Conservation (phyloP, 1,139 yeast genomes). For the Blastobotrys elegans region DNA sequence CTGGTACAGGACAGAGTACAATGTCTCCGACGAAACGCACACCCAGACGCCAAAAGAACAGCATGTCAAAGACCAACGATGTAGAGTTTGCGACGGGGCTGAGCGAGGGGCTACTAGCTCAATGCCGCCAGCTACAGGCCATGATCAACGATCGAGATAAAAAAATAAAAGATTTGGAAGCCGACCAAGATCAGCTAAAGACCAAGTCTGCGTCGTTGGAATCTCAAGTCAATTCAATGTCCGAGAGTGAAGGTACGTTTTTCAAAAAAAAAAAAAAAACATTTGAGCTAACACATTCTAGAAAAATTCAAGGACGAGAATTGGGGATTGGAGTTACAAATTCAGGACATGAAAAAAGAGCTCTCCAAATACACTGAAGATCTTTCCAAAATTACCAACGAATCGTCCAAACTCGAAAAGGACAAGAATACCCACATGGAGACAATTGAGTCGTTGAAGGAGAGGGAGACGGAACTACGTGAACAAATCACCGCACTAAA, state of each 20-base stretch:
- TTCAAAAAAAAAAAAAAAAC: not conserved
- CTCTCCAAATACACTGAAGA: conserved; percentile 26
- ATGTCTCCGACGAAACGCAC: conserved; percentile 14
- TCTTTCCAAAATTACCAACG: conserved; percentile 27
- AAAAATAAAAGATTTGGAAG: conserved; percentile 39
- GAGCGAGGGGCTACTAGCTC: conserved; percentile 71
- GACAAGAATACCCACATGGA: conserved; percentile 31
- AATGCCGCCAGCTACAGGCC: conserved; percentile 72
- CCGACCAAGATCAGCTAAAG: conserved; percentile 42
- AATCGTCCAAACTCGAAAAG: conserved; percentile 25
- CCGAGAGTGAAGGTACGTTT: conserved; percentile 36
- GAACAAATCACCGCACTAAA: conserved; percentile 27
- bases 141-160: conserved; percentile 49
- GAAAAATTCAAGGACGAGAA: conserved; percentile 59
- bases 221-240: conserved; percentile 32
- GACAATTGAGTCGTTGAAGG: conserved; percentile 30
- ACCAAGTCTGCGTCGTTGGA: conserved; percentile 36
- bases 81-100: conserved; percentile 78
- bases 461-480: conserved; percentile 28
- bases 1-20: conserved; percentile 11
- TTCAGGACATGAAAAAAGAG: conserved; percentile 49
- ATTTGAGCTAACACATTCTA: conserved; percentile 10
- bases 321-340: conserved; percentile 69
- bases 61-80: conserved; percentile 39
- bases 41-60: conserved; percentile 10